These are phyloP conservation scores for Penicillium alfredii DNA, from an alignment of 495 filamentous ascomycete species.

Conservation along the genomic window DNA sequence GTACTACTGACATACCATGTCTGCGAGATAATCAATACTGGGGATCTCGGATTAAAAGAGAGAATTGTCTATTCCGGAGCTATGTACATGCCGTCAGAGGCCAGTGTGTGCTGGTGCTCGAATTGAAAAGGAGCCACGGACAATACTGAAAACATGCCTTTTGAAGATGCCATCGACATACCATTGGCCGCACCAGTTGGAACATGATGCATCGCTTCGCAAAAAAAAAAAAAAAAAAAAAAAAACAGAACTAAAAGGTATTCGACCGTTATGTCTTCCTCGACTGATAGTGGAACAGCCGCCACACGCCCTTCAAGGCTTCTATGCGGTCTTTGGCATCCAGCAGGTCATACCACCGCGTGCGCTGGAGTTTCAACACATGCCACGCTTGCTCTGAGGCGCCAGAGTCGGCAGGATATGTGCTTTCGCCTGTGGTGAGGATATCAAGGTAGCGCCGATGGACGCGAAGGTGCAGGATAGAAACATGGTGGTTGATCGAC, in stretches of 20 bases:
- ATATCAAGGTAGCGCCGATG: constrained; percentile 57
- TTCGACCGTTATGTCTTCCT: constrained; percentile 26
- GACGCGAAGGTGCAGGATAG: constrained; percentile 67
- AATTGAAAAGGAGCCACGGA: too few relatives aligned
- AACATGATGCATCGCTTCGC: constrained; percentile 12
- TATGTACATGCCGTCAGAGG: too few relatives aligned
- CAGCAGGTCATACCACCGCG: constrained; percentile 75
- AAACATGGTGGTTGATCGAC: constrained; percentile 75
- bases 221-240: not conserved
- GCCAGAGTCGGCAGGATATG: constrained; percentile 33
- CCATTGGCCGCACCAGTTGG: too few relatives aligned
- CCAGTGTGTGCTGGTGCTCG: too few relatives aligned
- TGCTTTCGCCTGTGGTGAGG: constrained; percentile 35
- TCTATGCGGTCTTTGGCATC: constrained; percentile 59
- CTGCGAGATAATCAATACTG: too few relatives aligned
- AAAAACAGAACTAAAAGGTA: not conserved
- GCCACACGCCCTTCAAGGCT: constrained; percentile 69
- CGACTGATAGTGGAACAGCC: constrained; percentile 66
- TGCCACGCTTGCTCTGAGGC: constrained; percentile 56
- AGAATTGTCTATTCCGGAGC: too few relatives aligned
- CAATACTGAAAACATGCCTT: too few relatives aligned
- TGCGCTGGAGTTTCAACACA: constrained; percentile 58
- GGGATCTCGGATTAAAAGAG: too few relatives aligned
- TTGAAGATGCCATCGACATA: too few relatives aligned
- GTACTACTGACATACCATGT: too few relatives aligned